Base-by-base conservation (phyloP, 768 basidiomycete species). In the Termitomyces heimii region DNA sequence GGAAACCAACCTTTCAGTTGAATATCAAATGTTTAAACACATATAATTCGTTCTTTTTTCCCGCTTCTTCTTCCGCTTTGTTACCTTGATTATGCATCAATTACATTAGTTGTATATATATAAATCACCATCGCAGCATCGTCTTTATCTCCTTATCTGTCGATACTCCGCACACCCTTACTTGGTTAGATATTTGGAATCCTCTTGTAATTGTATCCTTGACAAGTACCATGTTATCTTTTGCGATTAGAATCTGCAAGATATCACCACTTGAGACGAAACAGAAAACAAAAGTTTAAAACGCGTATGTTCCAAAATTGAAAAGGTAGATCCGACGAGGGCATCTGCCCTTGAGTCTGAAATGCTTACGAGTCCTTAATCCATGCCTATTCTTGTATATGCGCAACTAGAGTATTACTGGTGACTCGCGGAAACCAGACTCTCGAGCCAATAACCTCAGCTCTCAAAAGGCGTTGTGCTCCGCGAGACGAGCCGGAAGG, bases 191-290 rank as follows among this genome's bases (percentile, higher is more conserved):
- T 26, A 39, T n/a, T 54, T 44, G 42, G 40, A 32, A 53, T 34
- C 13, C 14, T 39, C 50, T 51, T 48, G 50, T 51, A 51, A 43
- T 53, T 53, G 42, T 53, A 53, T 31, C 18, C 40, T 54, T n/a
- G 32, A 22, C n/a, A 10, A 6, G 8, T 16, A 34, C 5, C 8
- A 24, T 31, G 10, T 42, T 18, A 22, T 31, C 20, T 26, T 12
- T 22, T 31, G 24, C n/a, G n/a, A 1, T 29, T 4, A 9, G 10
- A 18, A 16, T 24, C 5, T 29, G 22, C 22, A 40, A 9, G 8
- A 10, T n/a, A n/a, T n/a, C 10, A 16, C 26, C 22, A 16, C n/a
- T n/a, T n/a, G n/a, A 12, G 24, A 24, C 22, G 4, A 7, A 28
- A 26, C 18, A 26, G 43, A 13, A 44, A 13, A 24, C 2, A 16